Base-by-base conservation (phyloP, 805 yeast species). In the Blastobotrys mokoenaii region DNA sequence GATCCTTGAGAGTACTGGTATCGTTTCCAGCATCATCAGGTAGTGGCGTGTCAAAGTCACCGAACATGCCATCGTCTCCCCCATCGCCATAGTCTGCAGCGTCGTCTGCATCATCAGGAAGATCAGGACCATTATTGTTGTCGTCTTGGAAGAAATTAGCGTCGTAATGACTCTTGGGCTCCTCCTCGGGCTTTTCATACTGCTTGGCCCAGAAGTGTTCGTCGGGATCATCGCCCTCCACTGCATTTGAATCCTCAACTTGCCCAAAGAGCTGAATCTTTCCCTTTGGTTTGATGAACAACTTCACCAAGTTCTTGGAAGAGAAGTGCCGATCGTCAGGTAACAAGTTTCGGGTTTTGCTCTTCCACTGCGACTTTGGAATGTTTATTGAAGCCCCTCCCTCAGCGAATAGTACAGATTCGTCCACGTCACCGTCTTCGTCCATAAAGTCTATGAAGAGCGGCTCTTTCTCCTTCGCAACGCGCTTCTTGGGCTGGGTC, bases 321-420 rank as follows among this genome's bases (percentile, higher is more conserved):
- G 82, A 74, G 62, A 84, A 86, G 50, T 75, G 80, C 50, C 76
- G 69, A 60, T 86, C 95, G 51, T 79, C 81, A 0, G 95, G 95
- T 6, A 86, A 64, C 38, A 78, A 59, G 54, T 76, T 73, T 41
- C 68, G 68, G 32, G 70, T 61, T 2, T 65, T 66, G 3, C 73
- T 65, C 10, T 59, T 57, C 58, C 72, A 60, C 39, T 67, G 66
- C 3, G 68, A 58, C 43, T 67, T 64, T 2, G 80, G 71, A 31
- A 76, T 51, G 38, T 67, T 68, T 18, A 73, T 63, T 15, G 64
- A 56, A 2, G 68, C 51, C 7, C 59, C 63, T 10, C 70, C 68
- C 12, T 63, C 56, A 3, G 65, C 66, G 51, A 76, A 76, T 3
- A 77, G 53, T 12, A 52, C 55, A 1, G 62, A 65, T 36, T 70